Base-by-base conservation (phyloP, 441 rosid species). In the Pelargonium fulgidum region DNA sequence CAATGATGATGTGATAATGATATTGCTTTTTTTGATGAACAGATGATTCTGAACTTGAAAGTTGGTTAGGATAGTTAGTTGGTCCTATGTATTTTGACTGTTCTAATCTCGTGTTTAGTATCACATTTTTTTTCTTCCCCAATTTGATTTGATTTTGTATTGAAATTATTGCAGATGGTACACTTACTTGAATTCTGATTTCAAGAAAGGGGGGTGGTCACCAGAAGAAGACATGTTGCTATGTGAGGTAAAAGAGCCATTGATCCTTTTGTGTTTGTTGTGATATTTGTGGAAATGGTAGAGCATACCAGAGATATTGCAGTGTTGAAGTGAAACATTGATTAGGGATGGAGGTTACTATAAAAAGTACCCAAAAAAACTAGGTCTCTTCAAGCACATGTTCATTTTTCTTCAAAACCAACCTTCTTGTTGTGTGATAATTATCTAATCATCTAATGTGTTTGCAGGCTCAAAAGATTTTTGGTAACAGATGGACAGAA, bases 181-280 rank as follows among this genome's bases (percentile, higher is more conserved):
- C 73, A 91, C 99, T 65, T 94, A 94, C 71, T 78, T 94, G 70
- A 94, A 90, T 78, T 89, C 99, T 63, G 97, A 94, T 81, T 94
- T 94, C 90, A 94, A 91, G 85, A 94, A 93, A 76, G 99, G 99
- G 8, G 99, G 96, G 63, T 94, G 99, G 99, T 87, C 99, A 48
- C 97, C 96, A n/a, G 97, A 91, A 76, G 99, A 94, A 86, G 99
- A 94, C 75, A 70, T 91, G 81, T 90, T 94, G 13, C 81, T 94
- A 71, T 94, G 99, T 64, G 99, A 94, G 99, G 99, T 91, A 79
- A 67, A n/a, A 50, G 1, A 59, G 1, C 0, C 7, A 10, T 36
- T 67, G 20, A 54, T 16, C 20, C 19, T 54, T 54, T 16, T 54
- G 0, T 6, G 19, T 54, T 4, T 48, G 54, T 13, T n/a, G n/a